Evolutionary conservation across 257 asterid genomes (phyloP), one percentile per base, ranked within the genome.

Genomic region (Forsythia suspensa): DNA sequence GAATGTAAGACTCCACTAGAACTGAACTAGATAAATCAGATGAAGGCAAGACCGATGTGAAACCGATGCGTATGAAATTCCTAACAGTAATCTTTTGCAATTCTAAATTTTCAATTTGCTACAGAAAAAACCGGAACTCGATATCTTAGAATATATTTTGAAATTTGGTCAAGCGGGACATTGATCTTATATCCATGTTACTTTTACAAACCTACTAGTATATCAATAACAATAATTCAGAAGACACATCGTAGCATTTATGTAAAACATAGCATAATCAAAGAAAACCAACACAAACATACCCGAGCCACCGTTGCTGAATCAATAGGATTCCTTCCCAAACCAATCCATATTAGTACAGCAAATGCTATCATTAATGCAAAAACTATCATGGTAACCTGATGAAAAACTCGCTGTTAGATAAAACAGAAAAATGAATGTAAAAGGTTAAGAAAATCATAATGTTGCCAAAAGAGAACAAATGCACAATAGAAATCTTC

Each of bases 321-420:
- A 71, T 87, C 83, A 73, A 91, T 87, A 71, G 88, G 88, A 77
- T 89, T 84, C 82, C 76, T 83, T 79, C 88, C 92, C 82, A 83
- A 83, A 78, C 95, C 96, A 77, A 91, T 74, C 98, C 99, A 90
- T 73, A 95, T 90, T 73, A 95, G 94, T 80, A 92, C 90, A 40
- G 97, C 85, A 81, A 90, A 88, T 82, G 89, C 85, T 46, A 87
- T 57, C 96, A 87, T 95, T 79, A 90, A 77, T 34, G 89, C 85
- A 83, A 93, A 88, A 73, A 93, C 84, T 81, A 90, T 55, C 74
- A 89, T 61, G 43, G 88, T 86, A 70, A 91, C 97, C 99, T 95
- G 94, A 78, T 37, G 55, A 80, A 83, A 29, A 77, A 44, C 39
- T 59, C 77, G 72, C 38, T 34, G 36, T 79, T 61, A 42, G 20